Base-by-base conservation (phyloP, 1,284 basidiomycete species). In the Heterobasidion irregulare region DNA sequence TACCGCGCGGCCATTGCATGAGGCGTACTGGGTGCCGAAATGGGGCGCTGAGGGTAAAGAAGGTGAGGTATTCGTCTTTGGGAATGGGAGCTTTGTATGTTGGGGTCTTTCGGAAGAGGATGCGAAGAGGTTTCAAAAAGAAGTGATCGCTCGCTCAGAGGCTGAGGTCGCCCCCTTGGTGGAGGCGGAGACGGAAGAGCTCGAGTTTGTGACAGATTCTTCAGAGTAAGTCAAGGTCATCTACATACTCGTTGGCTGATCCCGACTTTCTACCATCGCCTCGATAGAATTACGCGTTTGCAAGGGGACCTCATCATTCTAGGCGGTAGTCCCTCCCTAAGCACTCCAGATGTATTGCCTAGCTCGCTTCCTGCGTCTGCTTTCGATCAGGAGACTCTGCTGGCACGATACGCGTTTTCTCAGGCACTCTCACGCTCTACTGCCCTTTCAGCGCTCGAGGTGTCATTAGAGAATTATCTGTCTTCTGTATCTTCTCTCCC, bases 241-340 rank as follows among this genome's bases (percentile, higher is more conserved):
- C 59, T 64, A 45, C 51, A 50, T 62, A 53, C 55, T 35, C 19
- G 49, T 51, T 54, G 43, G 51, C 51, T 54, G 26, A 61, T 49
- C 56, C 33, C 15, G 5, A n/a, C 19, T 47, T 58, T 57, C 26
- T 26, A 26, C 6, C 6, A 26, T 26, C 26, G 26, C 6, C 26
- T 26, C 6, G 4, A 5, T 60, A 94, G 92, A 65, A 74, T 80
- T 61, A 94, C 92, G 0, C 82, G 90, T 19, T 75, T 95, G 52
- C 89, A 94, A 65, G 92, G 92, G 46, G 92, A 95, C 66, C 71
- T 95, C 56, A 94, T 94, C 58, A 89, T 94, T 52, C 80, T 95
- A n/a, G 92, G 92, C 2, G 75, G 80, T 52, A 80, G 78, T 16
- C 75, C 83, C 1, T 73, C 79, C 15, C 72, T 82, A 48, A 78